Evolutionary conservation across 2,329 filamentous ascomycete species (phyloP).

Genomic region (Cladophialophora immunda): DNA sequence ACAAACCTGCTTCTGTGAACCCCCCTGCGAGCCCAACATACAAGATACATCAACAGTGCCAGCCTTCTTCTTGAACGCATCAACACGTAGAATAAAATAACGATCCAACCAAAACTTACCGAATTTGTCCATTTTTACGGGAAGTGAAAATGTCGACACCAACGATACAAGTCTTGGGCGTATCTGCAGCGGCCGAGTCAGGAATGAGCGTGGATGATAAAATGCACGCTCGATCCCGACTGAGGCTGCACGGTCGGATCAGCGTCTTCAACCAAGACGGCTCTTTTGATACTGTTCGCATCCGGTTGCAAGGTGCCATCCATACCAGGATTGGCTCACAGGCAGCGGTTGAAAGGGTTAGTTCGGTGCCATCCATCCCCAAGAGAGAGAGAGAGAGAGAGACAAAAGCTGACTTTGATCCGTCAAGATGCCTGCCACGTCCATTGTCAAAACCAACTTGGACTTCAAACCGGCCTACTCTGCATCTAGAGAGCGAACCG

Average conservation of each 20-base stretch:
- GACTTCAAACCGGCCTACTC: conserved; percentile 36
- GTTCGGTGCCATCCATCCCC: background rate
- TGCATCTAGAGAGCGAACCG: conserved; percentile 17
- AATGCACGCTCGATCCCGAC: conserved; percentile 4
- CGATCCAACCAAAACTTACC: background rate
- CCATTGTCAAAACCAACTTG: conserved; percentile 19
- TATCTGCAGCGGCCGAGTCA: conserved; percentile 19
- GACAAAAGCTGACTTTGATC: background rate
- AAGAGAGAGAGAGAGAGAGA: background rate
- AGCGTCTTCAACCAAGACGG: conserved; percentile 27
- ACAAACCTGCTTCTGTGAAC: conserved; percentile 24
- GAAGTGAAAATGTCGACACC: conserved; percentile 25
- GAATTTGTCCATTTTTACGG: background rate
- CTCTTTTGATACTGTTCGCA: conserved; percentile 31
- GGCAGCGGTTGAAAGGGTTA: conserved; percentile 26
- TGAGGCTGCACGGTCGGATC: conserved; percentile 32
- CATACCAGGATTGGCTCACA: conserved; percentile 29
- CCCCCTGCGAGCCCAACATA: background rate
- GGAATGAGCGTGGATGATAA: conserved; percentile 20
- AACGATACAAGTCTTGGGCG: conserved; percentile 31
- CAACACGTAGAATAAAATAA: background rate
- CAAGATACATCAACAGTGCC: conserved; percentile 13
- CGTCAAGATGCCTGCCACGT: conserved; percentile 23
- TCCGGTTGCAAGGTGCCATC: conserved; percentile 31
- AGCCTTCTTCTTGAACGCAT: background rate